Evolutionary conservation across 441 rosid species (phyloP).

Genomic region (Jatropha podagrica): DNA sequence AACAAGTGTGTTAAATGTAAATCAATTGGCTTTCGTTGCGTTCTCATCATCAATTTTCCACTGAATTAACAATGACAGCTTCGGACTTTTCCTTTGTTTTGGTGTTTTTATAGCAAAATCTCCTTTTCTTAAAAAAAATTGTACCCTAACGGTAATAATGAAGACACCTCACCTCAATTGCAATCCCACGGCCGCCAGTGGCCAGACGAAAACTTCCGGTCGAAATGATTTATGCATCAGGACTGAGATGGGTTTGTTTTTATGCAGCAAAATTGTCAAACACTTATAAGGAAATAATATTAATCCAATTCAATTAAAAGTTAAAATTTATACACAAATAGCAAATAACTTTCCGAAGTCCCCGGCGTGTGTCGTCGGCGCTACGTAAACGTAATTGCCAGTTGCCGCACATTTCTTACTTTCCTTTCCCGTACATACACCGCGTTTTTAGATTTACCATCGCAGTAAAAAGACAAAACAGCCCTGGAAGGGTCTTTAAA

Average conservation of each 20-base stretch:
- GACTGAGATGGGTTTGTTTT: neutral
- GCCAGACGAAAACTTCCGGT: no score
- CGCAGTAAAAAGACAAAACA: neutral
- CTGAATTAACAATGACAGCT: no score
- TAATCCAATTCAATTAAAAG: neutral
- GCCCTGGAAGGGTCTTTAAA: neutral
- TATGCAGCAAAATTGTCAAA: neutral
- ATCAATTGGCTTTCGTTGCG: no score
- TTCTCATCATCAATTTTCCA: no score
- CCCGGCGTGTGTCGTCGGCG: neutral
- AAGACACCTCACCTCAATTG: no score
- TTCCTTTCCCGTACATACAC: neutral
- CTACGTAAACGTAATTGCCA: slow-evolving; percentile 10
- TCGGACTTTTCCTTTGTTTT: no score
- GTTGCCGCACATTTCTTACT: neutral
- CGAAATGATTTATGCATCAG: neutral
- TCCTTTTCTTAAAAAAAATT: no score
- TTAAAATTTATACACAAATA: no score
- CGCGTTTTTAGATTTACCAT: neutral
- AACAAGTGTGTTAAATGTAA: neutral
- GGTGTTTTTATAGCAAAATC: no score
- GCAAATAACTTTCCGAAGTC: neutral
- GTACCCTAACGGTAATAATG: no score
- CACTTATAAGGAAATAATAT: neutral
- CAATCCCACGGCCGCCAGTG: no score